A percentile compares a stretch with the other conserved stretches of the same genome.
phyloP scores from a whole-genome alignment of 2,329 filamentous ascomycete species.

The Pezizomycotina sp. region DNA sequence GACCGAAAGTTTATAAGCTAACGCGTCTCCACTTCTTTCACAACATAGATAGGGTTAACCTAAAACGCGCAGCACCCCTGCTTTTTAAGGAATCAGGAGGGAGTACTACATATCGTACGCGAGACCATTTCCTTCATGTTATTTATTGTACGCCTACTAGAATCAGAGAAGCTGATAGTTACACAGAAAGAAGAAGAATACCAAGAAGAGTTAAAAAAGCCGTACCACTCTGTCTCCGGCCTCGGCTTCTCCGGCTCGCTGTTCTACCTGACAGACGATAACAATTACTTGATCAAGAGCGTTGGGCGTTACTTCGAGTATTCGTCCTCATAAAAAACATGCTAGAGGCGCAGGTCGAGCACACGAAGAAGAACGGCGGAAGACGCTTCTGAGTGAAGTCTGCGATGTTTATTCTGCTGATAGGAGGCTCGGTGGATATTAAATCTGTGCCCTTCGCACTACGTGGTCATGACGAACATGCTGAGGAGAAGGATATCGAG shows the following conservation, averaged over 20 bases:
- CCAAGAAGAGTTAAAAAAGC: slow-evolving; percentile 16
- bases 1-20: not conserved
- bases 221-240: slow-evolving; percentile 17
- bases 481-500: slow-evolving; percentile 20
- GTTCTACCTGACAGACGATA: slow-evolving; percentile 23
- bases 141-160: not conserved
- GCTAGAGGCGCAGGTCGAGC: slow-evolving; percentile 21
- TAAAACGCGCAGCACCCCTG: slow-evolving; percentile 22
- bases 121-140: not conserved
- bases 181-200: slow-evolving; percentile 22
- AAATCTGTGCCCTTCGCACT: slow-evolving; percentile 23
- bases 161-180: not conserved
- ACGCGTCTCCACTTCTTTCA: not conserved
- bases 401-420: slow-evolving; percentile 23
- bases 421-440: slow-evolving; percentile 21
- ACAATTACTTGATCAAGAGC: slow-evolving; percentile 21
- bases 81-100: slow-evolving; percentile 22
- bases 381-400: slow-evolving; percentile 22
- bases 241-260: slow-evolving; percentile 23
- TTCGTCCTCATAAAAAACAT: slow-evolving; percentile 22
- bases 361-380: slow-evolving; percentile 15
- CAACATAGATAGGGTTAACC: not conserved
- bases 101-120: slow-evolving; percentile 2
- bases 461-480: slow-evolving; percentile 23
- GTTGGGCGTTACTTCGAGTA: slow-evolving; percentile 24